These are phyloP conservation scores for Geotrichum siamense DNA, from an alignment of 1,139 yeast species.

Conservation along the genomic window DNA sequence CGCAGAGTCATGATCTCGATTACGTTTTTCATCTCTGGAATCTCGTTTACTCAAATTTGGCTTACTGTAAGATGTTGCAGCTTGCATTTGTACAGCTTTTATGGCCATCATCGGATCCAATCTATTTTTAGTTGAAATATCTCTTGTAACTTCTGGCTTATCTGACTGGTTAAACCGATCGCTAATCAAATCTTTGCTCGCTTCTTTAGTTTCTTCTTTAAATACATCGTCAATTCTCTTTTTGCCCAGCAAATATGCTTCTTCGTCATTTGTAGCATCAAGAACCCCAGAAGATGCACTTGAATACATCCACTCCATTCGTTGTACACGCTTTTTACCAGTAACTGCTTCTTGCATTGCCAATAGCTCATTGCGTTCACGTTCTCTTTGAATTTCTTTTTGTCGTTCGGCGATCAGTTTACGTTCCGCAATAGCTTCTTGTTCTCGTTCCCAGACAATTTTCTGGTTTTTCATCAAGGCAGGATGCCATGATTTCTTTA, in stretches of 20 bases:
- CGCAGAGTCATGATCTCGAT: constrained; percentile 12
- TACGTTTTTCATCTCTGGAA: constrained; percentile 3
- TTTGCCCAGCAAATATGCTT: constrained; percentile 47
- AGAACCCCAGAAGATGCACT: constrained; percentile 32
- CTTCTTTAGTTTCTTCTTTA: constrained; percentile 20
- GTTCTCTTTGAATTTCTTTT: constrained; percentile 57
- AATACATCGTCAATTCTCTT: constrained; percentile 37
- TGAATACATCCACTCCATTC: constrained; percentile 84
- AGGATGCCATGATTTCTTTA: constrained; percentile 96
- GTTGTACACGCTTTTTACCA: constrained; percentile 44
- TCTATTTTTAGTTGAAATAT: constrained; percentile 28
- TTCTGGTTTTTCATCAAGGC: constrained; percentile 77
- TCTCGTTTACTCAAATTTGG: constrained; percentile 14
- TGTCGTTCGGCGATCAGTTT: constrained; percentile 58
- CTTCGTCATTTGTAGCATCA: constrained; percentile 33
- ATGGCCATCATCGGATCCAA: constrained; percentile 55
- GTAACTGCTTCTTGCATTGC: constrained; percentile 45
- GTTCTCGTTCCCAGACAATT: constrained; percentile 79
- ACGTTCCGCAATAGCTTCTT: constrained; percentile 65
- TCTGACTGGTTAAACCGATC: constrained; percentile 22
- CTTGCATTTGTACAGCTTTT: constrained; percentile 38
- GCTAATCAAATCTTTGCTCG: constrained; percentile 20
- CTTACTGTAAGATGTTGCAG: constrained; percentile 18
- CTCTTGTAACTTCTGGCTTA: constrained; percentile 21
- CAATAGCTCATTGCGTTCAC: constrained; percentile 53